phyloP scores from a whole-genome alignment of 371 early-diverging fungal species.

The Mucor plumbeus region DNA sequence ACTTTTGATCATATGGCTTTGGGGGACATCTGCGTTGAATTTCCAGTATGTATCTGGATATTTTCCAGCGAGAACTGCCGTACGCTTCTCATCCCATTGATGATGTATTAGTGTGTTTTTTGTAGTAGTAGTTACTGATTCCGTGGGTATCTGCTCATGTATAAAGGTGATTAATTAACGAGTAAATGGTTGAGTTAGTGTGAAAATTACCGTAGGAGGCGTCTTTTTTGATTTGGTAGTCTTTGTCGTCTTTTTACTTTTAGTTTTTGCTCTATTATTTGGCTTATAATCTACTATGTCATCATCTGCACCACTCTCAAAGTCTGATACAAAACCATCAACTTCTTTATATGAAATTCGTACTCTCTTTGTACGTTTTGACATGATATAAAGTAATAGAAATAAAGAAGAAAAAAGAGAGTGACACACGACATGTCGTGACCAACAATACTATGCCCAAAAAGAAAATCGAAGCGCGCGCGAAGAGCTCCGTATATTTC shows the following conservation, averaged over 20 bases:
- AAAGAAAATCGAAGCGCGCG: not conserved
- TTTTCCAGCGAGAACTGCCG: constrained; percentile 51
- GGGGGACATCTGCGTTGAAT: constrained; percentile 48
- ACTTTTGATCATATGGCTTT: constrained; percentile 53
- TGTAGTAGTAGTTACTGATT: not conserved
- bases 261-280: not conserved
- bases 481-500: constrained; percentile 2
- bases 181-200: not conserved
- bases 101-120: not conserved
- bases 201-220: not conserved
- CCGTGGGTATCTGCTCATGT: not conserved
- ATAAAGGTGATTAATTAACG: not conserved
- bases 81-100: not conserved
- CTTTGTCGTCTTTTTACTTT: constrained; percentile 9
- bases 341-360: constrained; percentile 17
- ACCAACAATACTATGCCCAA: not conserved
- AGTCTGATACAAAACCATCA: constrained; percentile 19
- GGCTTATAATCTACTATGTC: not conserved
- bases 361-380: constrained; percentile 11
- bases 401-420: constrained; percentile 8
- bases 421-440: not conserved
- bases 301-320: constrained; percentile 15
- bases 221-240: constrained; percentile 18
- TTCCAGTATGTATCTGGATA: constrained; percentile 72
- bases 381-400: not conserved